Evolutionary conservation across 805 yeast species (phyloP), one percentile per base, ranked within the genome.

Genomic region (Myxozyma geophila): DNA sequence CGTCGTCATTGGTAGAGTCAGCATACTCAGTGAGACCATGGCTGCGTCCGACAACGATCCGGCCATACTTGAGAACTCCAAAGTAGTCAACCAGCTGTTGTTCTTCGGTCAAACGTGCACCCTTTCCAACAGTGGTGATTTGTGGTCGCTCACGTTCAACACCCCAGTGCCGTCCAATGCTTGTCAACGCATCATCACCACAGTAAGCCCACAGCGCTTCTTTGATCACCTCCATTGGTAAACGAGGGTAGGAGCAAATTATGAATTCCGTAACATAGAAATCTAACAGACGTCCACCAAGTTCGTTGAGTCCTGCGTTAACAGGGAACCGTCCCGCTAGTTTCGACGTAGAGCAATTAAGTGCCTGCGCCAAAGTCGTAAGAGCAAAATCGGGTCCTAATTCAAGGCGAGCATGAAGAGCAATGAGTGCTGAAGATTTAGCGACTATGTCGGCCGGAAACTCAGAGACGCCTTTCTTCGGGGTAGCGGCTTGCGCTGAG

Each of bases 81-180:
- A 85, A 83, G 61, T 84, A 82, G 73, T 87, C 81, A 64, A 84
- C 82, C 66, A 83, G 85, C 17, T 89, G 88, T 96, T 59, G 87
- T 83, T 39, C 87, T 81, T 69, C 91, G 78, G 70, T 82, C 85
- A 71, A 90, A 85, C 54, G 87, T 86, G 63, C 91, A 75, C 52
- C 40, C n/a, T 41, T 44, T 28, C 40, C 46, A n/a, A 21, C n/a
- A 2, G 35, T 3, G 47, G 28, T 35, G 19, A 58, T 37, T 23
- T 86, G 81, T 21, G 90, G 78, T 6, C 85, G 78, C 7, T 78
- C 98, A 17, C 83, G 81, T 76, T 91, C 92, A 54, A 95, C 86
- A 78, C 99, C 99, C 98, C 98, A 95, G 21, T 74, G 63, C 71
- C 81, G 82, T 41, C 92, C 97, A 33, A 92, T 79, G 55, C 82